Conservation (phyloP, 257 asterid genomes). For the Lycium ferocissimum region DNA sequence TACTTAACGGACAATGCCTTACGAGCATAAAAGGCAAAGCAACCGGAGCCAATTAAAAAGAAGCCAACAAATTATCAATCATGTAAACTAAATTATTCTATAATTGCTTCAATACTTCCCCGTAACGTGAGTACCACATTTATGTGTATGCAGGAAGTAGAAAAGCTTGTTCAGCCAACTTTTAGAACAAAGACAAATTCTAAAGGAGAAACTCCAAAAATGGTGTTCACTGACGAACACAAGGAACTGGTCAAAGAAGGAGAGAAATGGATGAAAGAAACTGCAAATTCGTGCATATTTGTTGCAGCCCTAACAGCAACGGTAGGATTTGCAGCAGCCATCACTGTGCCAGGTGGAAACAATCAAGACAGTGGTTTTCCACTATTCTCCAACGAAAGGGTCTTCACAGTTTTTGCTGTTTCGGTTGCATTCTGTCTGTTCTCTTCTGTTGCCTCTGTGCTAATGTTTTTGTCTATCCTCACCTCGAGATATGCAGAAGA, state of each 20-base stretch:
- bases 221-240: constrained; percentile 35
- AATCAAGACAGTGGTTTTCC: constrained; percentile 27
- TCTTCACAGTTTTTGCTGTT: constrained; percentile 25
- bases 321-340: constrained; percentile 36
- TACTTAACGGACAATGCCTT: too few species aligned
- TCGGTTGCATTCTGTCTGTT: constrained; percentile 30
- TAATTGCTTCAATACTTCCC: too few species aligned
- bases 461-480: constrained; percentile 41
- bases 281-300: constrained; percentile 36
- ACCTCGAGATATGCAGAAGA: constrained; percentile 42
- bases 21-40: too few species aligned
- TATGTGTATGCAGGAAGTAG: constrained; percentile 47
- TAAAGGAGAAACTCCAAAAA: constrained; percentile 38
- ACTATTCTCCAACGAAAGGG: constrained; percentile 15
- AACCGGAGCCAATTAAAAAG: too few species aligned
- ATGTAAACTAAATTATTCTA: too few species aligned
- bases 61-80: too few species aligned
- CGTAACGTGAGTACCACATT: too few species aligned
- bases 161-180: constrained; percentile 42
- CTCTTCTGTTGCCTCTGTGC: constrained; percentile 39
- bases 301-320: constrained; percentile 38
- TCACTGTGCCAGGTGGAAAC: constrained; percentile 38
- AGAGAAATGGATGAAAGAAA: constrained; percentile 40
- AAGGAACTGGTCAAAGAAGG: constrained; percentile 30
- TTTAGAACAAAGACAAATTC: constrained; percentile 36